Evolutionary conservation across 768 basidiomycete genomes (phyloP), one percentile per base, ranked within the genome.

Genomic region (Tylopilus intermedius): DNA sequence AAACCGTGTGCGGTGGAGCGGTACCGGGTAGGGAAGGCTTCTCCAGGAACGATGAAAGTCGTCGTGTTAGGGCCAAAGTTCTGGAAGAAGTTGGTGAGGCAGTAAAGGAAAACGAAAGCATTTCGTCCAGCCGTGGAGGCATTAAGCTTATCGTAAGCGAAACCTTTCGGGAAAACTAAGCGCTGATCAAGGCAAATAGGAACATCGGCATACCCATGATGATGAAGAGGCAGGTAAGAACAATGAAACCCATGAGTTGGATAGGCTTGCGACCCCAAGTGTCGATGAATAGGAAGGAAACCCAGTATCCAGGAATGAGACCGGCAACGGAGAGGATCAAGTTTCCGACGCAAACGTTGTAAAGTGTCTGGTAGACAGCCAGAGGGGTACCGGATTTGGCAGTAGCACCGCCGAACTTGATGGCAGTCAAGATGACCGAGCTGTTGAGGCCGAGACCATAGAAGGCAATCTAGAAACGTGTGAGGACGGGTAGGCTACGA

Each of bases 361-460:
- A 62, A 48, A 91, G 73, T 62, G 72, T 81, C 33, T 79, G 55
- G 66, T 82, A 90, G 18, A 84, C 74, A 35, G 66, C 69, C 13
- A 57, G 53, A 13, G 70, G 45, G 1, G 76, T 72, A 4, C 55
- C 63, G 9, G 51, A 13, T 37, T 15, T 8, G 6, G 48, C 58
- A 4, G 9, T 39, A 15, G 80, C 68, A 9, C 68, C 66, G 47
- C 89, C 90, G 65, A 70, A 71, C 37, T 84, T 83, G 62, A 93
- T 92, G 29, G 86, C 79, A 48, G 73, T 68, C 45, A 94, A 75
- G 57, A 94, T 86, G 65, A 83, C 81, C 33, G 81, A 76, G 3
- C 84, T 88, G 72, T 94, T 94, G 51, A 95, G 79, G 50, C 90
- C 86, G 35, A 95, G 79, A 47, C 90, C 91, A 67, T 94, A 93